Percentiles rank a stretch among this genome's conserved stretches.
These are phyloP conservation scores for Trichothecium roseum DNA, from an alignment of 2,329 filamentous ascomycete species.

Conservation along the genomic window DNA sequence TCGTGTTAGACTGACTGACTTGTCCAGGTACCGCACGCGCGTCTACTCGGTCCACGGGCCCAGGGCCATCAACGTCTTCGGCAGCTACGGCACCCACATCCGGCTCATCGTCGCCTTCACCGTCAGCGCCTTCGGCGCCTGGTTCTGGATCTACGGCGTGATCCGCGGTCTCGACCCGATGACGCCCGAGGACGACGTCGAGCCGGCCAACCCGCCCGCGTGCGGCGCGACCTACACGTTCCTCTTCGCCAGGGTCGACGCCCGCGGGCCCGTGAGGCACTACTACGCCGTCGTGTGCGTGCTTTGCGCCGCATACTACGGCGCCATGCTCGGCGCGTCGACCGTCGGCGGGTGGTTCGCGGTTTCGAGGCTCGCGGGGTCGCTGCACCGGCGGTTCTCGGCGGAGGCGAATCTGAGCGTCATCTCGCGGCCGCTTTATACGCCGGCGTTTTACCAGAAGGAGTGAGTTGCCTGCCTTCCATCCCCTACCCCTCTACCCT, in stretches of 20 bases:
- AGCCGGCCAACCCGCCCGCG: slow-evolving; percentile 6
- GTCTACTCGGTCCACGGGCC: slow-evolving; percentile 11
- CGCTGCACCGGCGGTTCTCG: not conserved
- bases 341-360: slow-evolving; percentile 9
- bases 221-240: slow-evolving; percentile 13
- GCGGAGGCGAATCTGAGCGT: slow-evolving; percentile 1
- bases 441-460: slow-evolving; percentile 10
- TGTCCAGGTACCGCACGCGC: slow-evolving; percentile 15
- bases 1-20: too few species aligned
- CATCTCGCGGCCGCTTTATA: slow-evolving; percentile 8
- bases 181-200: slow-evolving; percentile 8
- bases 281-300: slow-evolving; percentile 13
- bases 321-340: slow-evolving; percentile 11
- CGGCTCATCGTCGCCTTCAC: slow-evolving; percentile 11
- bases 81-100: slow-evolving; percentile 14
- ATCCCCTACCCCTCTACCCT: too few species aligned
- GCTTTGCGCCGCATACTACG: slow-evolving; percentile 11
- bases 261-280: slow-evolving; percentile 10
- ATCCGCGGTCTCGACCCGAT: slow-evolving; percentile 4
- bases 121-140: slow-evolving; percentile 14
- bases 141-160: slow-evolving; percentile 16
- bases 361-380: slow-evolving; percentile 2
- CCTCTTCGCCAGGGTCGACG: slow-evolving; percentile 13
- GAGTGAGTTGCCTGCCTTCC: too few species aligned
- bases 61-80: slow-evolving; percentile 10